phyloP scores from a whole-genome alignment of 805 yeast genomes.

The Pichia paraexigua region DNA sequence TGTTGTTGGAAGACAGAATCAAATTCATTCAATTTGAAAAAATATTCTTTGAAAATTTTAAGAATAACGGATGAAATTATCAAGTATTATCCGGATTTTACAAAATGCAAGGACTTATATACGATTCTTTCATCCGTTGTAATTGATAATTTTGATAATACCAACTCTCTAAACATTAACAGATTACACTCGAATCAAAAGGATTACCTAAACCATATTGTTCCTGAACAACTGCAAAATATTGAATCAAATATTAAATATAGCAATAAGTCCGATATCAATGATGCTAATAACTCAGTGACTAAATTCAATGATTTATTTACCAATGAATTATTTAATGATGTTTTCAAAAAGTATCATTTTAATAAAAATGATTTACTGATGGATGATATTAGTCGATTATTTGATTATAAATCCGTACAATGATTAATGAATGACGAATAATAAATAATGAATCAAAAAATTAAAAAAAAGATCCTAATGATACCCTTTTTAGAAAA shows the following conservation, averaged over 20 bases:
- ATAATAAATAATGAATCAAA: no score
- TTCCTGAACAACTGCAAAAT: not conserved
- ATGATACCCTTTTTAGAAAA: not conserved
- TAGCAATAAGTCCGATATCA: not conserved
- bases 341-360: constrained; percentile 17
- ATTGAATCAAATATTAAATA: not conserved
- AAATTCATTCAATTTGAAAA: constrained; percentile 10
- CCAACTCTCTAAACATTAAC: not conserved
- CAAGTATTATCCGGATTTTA: constrained; percentile 12
- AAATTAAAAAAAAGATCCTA: no score
- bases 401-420: not conserved
- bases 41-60: constrained; percentile 11
- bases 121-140: constrained; percentile 16
- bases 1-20: constrained; percentile 21
- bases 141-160: constrained; percentile 11
- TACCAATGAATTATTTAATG: constrained; percentile 19
- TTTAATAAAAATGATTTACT: constrained; percentile 12
- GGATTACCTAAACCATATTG: not conserved
- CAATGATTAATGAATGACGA: not conserved
- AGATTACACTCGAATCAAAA: not conserved
- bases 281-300: not conserved
- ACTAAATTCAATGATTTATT: constrained; percentile 19
- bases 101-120: constrained; percentile 15
- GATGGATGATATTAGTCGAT: not conserved
- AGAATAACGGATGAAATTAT: constrained; percentile 15